Base-by-base conservation (phyloP, 331 rosid species). In the Phaseolus coccineus region DNA sequence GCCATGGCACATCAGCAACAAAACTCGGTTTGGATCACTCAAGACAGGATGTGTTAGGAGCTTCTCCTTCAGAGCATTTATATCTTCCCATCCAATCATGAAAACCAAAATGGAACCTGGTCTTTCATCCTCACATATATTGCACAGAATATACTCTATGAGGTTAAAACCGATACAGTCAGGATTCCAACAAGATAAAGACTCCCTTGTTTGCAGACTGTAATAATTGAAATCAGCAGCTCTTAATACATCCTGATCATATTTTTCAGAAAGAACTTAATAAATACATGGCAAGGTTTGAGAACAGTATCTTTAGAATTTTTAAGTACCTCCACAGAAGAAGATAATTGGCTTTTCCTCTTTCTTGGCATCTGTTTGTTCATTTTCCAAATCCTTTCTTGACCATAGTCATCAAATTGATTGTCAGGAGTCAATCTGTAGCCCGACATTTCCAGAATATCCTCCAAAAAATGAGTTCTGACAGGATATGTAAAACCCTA, bases 1-100 rank as follows among this genome's bases (percentile, higher is more conserved):
- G 44, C 99, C 97, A 86, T 96, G 98, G 77, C 96, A 93, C 0
- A 93, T 82, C n/a, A 91, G 89, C 89, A 96, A 85, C 90, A 90
- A 82, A 80, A 93, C 97, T 72, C 53, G 85, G 68, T 73, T 82
- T 30, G 91, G 78, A 83, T 96, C 96, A 28, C 99, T 98, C 80
- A 96, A 88, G 57, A 90, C 63, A 71, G 89, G 83, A 86, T 93
- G 92, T 28, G 87, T 74, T 53, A 78, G 90, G 77, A 96, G 91
- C 86, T 93, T 91, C 58, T 96, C 99, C 81, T 90, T 96, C 58
- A 96, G 83, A 81, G 93, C 89, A 77, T 78, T 91, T 76, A 96
- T 93, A 80, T 93, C 99, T 84, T 96, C 99, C 97, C 99, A 93
- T 70, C 99, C 99, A 51, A 94, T 96, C 99, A 96, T 89, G 85